Base-by-base conservation (phyloP, 2,329 filamentous ascomycete genomes). In the Claviceps lovelessii region DNA sequence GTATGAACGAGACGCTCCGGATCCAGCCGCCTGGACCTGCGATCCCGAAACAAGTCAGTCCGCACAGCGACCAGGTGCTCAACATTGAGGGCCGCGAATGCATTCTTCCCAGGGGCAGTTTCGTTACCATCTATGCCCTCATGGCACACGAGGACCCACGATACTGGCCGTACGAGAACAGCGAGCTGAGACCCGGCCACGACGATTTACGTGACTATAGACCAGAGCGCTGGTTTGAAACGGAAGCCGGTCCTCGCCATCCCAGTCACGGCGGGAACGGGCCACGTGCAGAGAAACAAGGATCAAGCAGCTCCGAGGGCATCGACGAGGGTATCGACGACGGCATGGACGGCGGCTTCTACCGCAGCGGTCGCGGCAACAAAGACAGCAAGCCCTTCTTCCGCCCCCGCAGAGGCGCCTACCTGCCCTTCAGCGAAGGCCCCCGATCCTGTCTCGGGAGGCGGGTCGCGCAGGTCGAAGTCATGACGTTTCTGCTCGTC, bases 1-100 rank as follows among this genome's bases (percentile, higher is more conserved):
- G 85, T 61, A 78, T 91, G 76, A 87, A 89, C 63, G 88, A 93
- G 71, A 83, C 84, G 42, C 74, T 93, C 53, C 81, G 88, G 11
- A 63, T 90, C 46, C 75, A 88, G 56, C 86, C 87, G 2, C 81
- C 88, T 0, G 84, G 88, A 19, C 72, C 82, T 47, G 79, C 78
- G 53, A 84, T 93, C 31, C 87, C 87, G 33, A 93, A 93, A 69
- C 77, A 73, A 53, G 77, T 80, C 5, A 63, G 68, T 3, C 65
- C 69, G 2, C 62, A 65, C 2, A 64, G 71, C 28, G 75, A 77
- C 52, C 83, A 90, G 68, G 65, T 72, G 23, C 64, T 91, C 46
- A 74, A 67, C 2, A 65, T 87, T 47, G 73, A 80, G 53, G 85
- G 84, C 2, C 71, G 75, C 57, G 73, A 75, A 48, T 73, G 80